These are phyloP conservation scores for Pilobolus umbonatus DNA, from an alignment of 192 early-diverging fungal genomes.

Conservation along the genomic window DNA sequence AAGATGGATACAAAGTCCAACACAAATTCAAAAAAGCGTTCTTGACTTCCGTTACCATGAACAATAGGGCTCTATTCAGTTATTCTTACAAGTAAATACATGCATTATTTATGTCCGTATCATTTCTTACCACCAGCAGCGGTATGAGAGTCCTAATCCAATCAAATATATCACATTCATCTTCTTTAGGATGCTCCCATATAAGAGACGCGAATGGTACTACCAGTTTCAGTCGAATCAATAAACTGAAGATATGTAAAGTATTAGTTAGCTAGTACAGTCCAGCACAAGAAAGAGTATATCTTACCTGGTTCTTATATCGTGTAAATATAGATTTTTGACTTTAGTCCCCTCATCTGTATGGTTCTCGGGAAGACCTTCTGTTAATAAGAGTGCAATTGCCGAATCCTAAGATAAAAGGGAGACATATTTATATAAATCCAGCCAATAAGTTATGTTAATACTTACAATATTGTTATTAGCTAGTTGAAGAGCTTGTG, in stretches of 20 bases:
- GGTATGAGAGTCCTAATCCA: constrained; percentile 40
- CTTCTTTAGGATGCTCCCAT: constrained; percentile 38
- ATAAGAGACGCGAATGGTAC: constrained; percentile 45
- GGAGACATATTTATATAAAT: not conserved
- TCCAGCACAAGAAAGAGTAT: not conserved
- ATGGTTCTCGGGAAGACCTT: constrained; percentile 14
- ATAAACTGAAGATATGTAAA: constrained; percentile 22
- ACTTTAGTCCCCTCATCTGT: not conserved
- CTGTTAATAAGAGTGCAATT: constrained; percentile 26
- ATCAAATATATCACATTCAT: constrained; percentile 39
- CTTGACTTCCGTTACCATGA: constrained; percentile 50
- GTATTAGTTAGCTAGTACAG: not conserved
- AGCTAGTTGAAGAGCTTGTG: constrained; percentile 28
- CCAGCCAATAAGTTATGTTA: not conserved
- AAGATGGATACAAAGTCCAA: constrained; percentile 48
- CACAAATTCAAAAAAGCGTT: constrained; percentile 52
- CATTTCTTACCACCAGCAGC: constrained; percentile 34
- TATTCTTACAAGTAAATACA: not conserved
- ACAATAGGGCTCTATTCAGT: constrained; percentile 36
- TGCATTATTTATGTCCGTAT: not conserved
- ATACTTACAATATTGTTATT: constrained; percentile 29
- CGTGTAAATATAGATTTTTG: constrained; percentile 22
- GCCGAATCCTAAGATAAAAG: constrained; percentile 25
- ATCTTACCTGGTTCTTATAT: constrained; percentile 32
- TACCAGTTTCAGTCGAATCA: constrained; percentile 41